Base-by-base conservation (phyloP, 2,329 filamentous ascomycete genomes). In the Erysiphe neolycopersici region DNA sequence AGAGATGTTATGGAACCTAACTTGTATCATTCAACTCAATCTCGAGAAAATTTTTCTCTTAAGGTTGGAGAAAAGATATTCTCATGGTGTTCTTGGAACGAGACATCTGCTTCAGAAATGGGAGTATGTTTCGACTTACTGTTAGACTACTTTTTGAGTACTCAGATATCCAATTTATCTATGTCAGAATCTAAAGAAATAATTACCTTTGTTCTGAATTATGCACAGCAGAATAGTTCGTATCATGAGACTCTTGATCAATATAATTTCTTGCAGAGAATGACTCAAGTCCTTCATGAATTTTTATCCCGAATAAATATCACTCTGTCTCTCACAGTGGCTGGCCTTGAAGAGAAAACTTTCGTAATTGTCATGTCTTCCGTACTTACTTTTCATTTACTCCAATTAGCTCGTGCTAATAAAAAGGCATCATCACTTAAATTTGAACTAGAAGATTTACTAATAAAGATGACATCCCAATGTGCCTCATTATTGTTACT, bases 71-170 rank as follows among this genome's bases (percentile, higher is more conserved):
- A 63, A 6, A 64, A 67, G 45, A 52, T 53, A 0, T 60, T 76
- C 5, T 57, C 56, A 45, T 77, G 73, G 73, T 63, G 62, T 8
- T 39, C 49, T 2, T 77, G 73, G 73, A 60, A 71, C 48, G 66
- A 67, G 10, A 62, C 62, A 30, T 63, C 66, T 2, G 76, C 73
- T 1, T 75, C 72, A 3, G 71, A 77, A 49, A 50, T 76, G 17
- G 72, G 73, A 2, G 61, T 76, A 35, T 56, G 73, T n/a, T 59
- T 74, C 46, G 73, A 77, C 54, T 71, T 65, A 54, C 58, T 76
- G 30, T 54, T 59, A 11, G 69, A 74, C 31, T 60, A 66, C 30
- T 38, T 55, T 6, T 36, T 47, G 29, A 36, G 18, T n/a, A 35
- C 40, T 11, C 13, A 40, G 12, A 8, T 38, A 35, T 43, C 41